A percentile compares a stretch with the other conserved stretches of the same genome.
These are phyloP conservation scores for Nemania diffusa DNA, from an alignment of 2,329 filamentous ascomycete genomes.

Conservation along the genomic window DNA sequence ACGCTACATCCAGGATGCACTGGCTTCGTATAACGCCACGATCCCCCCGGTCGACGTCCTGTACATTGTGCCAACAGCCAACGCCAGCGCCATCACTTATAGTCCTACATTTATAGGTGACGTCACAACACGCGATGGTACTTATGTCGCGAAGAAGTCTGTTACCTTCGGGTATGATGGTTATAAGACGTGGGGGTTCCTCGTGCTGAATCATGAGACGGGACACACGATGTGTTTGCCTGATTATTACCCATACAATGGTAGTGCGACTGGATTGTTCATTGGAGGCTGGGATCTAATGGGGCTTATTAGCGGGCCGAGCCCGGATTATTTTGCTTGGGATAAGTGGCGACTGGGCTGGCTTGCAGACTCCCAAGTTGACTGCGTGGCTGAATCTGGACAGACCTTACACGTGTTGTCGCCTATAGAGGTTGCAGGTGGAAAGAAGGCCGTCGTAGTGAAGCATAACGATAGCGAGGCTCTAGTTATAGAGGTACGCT, in stretches of 20 bases:
- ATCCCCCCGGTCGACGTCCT: conserved; percentile 44
- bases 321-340: conserved; percentile 53
- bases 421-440: conserved; percentile 39
- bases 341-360: conserved; percentile 55
- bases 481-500: conserved; percentile 50
- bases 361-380: conserved; percentile 49
- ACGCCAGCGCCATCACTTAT: conserved; percentile 44
- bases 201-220: conserved; percentile 53
- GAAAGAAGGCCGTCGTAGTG: conserved; percentile 47
- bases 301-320: conserved; percentile 50
- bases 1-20: conserved; percentile 47
- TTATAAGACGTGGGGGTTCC: conserved; percentile 48
- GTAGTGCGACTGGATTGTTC: conserved; percentile 44
- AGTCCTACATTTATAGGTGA: conserved; percentile 44
- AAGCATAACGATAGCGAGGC: conserved; percentile 40
- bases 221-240: conserved; percentile 54
- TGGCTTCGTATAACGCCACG: conserved; percentile 41
- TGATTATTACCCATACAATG: conserved; percentile 51
- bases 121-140: conserved; percentile 41
- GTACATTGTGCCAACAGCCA: conserved; percentile 46
- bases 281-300: conserved; percentile 54
- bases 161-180: conserved; percentile 50
- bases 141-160: conserved; percentile 46
- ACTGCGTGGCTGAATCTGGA: conserved; percentile 45
- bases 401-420: conserved; percentile 45